Evolutionary conservation across 1,139 yeast species (phyloP).

Genomic region (Debaryomycetaceae sp.): DNA sequence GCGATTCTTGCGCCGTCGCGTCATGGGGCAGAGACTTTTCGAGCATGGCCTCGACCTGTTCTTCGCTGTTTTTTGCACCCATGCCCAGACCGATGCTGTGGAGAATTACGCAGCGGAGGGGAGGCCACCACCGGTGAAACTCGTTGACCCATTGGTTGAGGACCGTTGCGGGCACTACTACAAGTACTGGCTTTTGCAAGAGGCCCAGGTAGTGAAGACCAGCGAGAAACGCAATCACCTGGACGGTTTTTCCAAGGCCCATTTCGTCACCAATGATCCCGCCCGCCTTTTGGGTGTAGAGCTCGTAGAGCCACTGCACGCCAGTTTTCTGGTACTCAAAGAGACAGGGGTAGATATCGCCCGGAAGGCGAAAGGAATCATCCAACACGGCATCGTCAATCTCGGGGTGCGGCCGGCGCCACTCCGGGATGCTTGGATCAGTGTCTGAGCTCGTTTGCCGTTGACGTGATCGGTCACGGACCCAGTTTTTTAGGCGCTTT

Average conservation of each 20-base stretch:
- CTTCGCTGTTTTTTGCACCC: conserved; percentile 39
- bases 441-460: conserved; percentile 10
- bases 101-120: conserved; percentile 71
- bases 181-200: conserved; percentile 64
- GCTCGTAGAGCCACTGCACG: conserved; percentile 72
- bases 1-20: conserved; percentile 18
- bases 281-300: conserved; percentile 78
- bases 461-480: conserved; percentile 27
- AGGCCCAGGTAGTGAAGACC: conserved; percentile 77
- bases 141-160: conserved; percentile 94
- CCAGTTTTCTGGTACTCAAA: conserved; percentile 94
- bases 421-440: conserved; percentile 29
- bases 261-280: conserved; percentile 96
- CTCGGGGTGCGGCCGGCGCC: conserved; percentile 69
- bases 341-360: conserved; percentile 76
- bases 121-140: conserved; percentile 98
- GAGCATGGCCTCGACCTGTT: conserved; percentile 36
- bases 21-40: conserved; percentile 10
- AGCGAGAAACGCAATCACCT: conserved; percentile 80
- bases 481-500: conserved; percentile 52
- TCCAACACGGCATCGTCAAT: conserved; percentile 67
- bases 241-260: conserved; percentile 96
- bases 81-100: conserved; percentile 93
- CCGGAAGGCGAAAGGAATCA: conserved; percentile 66
- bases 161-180: conserved; percentile 96